Evolutionary conservation across 2,329 filamentous ascomycete genomes (phyloP), one percentile per base, ranked within the genome.

Genomic region (Helotiales sp.): DNA sequence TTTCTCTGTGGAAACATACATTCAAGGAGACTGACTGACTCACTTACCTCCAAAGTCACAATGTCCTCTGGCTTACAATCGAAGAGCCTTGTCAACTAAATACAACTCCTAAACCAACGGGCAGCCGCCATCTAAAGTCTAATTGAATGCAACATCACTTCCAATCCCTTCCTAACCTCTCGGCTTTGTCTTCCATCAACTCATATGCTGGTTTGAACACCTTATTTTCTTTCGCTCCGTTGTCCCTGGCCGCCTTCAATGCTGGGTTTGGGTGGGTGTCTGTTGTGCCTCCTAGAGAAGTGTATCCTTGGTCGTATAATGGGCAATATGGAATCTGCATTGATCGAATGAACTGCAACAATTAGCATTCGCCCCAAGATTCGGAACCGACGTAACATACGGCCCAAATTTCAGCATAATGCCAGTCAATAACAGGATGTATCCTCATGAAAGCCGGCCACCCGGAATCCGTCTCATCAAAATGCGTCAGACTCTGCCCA

Each of bases 371-470:
- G 13, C 55, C 24, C 37, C 40, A 54, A 26, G 7, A 34, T n/a
- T 5, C 6, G 37, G 62, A 49, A 30, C 66, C 34, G 28, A 50
- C 43, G 24, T 17, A 37, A 61, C 63, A 6, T 45, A 96, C 93
- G 20, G 89, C 88, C 96, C 96, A 98, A 63, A 98, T 95, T 78
- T 98, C 95, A 11, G 88, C 87, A 79, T 97, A 97, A 78, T 96
- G 93, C 96, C 96, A 99, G 80, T 99, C 96, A 76, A 99, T 94
- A 10, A 99, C 92, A 0, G 96, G 95, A 79, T 99, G 93, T 68
- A 98, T 85, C 66, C 96, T 88, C 89, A 98, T 94, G 76, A 98
- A 97, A 50, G 85, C 82, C 40, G 96, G 96, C 96, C 96, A 99
- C 1, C 91, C 93, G 40, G 86, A 83, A 79, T 98, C 96, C 4